These are phyloP conservation scores for slime mould (Dictyostelium discoideum) DNA, from an alignment of 78 protist genomes.

Conservation along the genomic window DNA sequence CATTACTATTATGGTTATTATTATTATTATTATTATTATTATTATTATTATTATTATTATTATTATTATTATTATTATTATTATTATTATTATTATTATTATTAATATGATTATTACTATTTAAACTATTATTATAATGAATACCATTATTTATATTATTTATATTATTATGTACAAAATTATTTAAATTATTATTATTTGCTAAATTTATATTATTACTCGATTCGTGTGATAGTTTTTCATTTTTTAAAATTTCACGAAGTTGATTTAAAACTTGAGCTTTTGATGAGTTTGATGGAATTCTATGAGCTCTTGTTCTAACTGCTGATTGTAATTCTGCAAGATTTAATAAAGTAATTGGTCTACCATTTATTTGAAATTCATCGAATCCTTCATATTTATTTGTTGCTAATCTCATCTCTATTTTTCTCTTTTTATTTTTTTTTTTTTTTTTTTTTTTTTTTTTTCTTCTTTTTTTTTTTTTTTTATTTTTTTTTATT, in stretches of 20 bases:
- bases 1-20: background rate
- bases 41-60: background rate
- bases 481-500: too few species aligned
- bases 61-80: background rate
- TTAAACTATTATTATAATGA: background rate
- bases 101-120: background rate
- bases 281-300: slow-evolving; percentile 14
- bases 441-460: too few species aligned
- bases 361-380: slow-evolving; percentile 17
- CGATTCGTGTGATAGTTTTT: background rate
- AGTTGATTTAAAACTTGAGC: slow-evolving; percentile 7
- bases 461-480: too few species aligned
- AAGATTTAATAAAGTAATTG: slow-evolving; percentile 1
- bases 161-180: background rate
- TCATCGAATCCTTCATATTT: slow-evolving; percentile 25
- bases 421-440: background rate
- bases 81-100: background rate
- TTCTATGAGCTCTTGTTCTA: slow-evolving; percentile 8
- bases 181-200: background rate
- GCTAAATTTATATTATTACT: background rate
- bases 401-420: slow-evolving; percentile 1
- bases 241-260: slow-evolving; percentile 6
- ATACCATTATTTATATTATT: background rate
- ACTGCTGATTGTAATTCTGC: slow-evolving; percentile 13
- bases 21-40: background rate